Conservation (phyloP, 805 yeast genomes). For the Saccharomycopsis sp. region DNA sequence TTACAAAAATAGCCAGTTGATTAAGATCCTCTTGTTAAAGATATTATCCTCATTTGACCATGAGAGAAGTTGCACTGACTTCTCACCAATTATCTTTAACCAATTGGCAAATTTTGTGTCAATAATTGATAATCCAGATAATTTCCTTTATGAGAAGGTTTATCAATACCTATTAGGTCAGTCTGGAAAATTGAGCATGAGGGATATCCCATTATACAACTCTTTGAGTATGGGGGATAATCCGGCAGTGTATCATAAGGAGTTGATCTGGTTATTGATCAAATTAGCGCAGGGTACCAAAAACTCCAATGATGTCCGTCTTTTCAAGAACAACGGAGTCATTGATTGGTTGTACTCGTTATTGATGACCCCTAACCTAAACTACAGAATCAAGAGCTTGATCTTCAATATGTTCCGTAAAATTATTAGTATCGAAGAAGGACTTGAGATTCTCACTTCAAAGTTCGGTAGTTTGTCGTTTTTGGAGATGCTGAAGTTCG, state of each 20-base stretch:
- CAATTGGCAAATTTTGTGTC: slow-evolving; percentile 50
- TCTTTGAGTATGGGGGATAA: slow-evolving; percentile 32
- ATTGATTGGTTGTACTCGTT: slow-evolving; percentile 64
- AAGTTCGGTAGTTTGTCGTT: slow-evolving; percentile 43
- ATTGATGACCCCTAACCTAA: slow-evolving; percentile 43
- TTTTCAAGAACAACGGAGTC: slow-evolving; percentile 47
- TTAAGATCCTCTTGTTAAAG: slow-evolving; percentile 46
- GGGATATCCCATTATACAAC: slow-evolving; percentile 40
- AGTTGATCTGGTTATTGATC: slow-evolving; percentile 60
- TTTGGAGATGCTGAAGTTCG: slow-evolving; percentile 18
- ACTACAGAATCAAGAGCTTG: slow-evolving; percentile 33
- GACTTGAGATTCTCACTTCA: slow-evolving; percentile 52
- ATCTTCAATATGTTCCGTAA: slow-evolving; percentile 39
- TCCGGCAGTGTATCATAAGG: slow-evolving; percentile 47
- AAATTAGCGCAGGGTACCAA: slow-evolving; percentile 42
- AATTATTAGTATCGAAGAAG: slow-evolving; percentile 47
- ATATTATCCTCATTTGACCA: slow-evolving; percentile 31
- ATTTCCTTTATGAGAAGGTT: slow-evolving; percentile 64
- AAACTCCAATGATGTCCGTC: slow-evolving; percentile 43
- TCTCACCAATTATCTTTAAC: slow-evolving; percentile 47
- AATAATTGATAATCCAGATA: slow-evolving; percentile 62
- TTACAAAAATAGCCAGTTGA: slow-evolving; percentile 51
- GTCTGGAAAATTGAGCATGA: slow-evolving; percentile 31
- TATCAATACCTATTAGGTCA: slow-evolving; percentile 53
- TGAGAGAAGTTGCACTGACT: slow-evolving; percentile 21